A percentile compares a stretch with the other conserved stretches of the same genome.
Evolutionary conservation across 2,329 filamentous ascomycete genomes (phyloP).

Genomic region (Alternaria sp.): DNA sequence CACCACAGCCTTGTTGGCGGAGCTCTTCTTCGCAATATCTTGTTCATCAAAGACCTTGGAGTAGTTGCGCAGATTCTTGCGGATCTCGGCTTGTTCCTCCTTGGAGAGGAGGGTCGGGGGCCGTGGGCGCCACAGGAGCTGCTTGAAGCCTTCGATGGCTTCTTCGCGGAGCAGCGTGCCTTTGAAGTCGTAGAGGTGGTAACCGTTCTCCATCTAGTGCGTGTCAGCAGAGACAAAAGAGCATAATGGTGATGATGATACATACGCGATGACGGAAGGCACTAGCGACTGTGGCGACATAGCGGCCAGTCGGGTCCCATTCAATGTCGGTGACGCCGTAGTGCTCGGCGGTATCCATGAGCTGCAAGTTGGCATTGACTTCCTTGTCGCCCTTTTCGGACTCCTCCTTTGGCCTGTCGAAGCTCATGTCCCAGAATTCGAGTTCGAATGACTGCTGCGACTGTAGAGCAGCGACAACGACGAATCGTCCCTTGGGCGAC

Average conservation of each 20-base stretch:
- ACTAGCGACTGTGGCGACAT: constrained; percentile 90
- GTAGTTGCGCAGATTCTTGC: constrained; percentile 98
- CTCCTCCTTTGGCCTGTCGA: constrained; percentile 77
- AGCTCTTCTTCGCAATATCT: constrained; percentile 90
- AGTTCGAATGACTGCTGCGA: constrained; percentile 94
- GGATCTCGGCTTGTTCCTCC: constrained; percentile 96
- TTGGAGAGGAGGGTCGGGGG: constrained; percentile 90
- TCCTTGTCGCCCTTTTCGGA: constrained; percentile 94
- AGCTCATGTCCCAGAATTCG: constrained; percentile 97
- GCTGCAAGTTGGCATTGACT: constrained; percentile 88
- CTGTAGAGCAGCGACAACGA: constrained; percentile 89
- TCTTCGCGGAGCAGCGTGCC: constrained; percentile 89
- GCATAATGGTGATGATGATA: constrained; percentile 44
- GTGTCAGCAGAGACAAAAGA: constrained; percentile 19
- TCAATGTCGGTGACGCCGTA: constrained; percentile 98
- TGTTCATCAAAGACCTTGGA: constrained; percentile 93
- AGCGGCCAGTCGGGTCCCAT: constrained; percentile 96
- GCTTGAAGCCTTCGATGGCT: constrained; percentile 95
- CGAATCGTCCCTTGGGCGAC: constrained; percentile 94
- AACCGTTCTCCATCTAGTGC: constrained; percentile 94
- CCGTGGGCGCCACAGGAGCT: constrained; percentile 92
- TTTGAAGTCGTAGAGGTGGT: constrained; percentile 97
- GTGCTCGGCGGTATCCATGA: constrained; percentile 93
- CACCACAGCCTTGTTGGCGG: constrained; percentile 91
- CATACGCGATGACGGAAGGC: constrained; percentile 95